A percentile compares a stretch with the other conserved stretches of the same genome.
These are phyloP conservation scores for Pinus albicaulis DNA, from an alignment of 75 land plant genomes.

Conservation along the genomic window DNA sequence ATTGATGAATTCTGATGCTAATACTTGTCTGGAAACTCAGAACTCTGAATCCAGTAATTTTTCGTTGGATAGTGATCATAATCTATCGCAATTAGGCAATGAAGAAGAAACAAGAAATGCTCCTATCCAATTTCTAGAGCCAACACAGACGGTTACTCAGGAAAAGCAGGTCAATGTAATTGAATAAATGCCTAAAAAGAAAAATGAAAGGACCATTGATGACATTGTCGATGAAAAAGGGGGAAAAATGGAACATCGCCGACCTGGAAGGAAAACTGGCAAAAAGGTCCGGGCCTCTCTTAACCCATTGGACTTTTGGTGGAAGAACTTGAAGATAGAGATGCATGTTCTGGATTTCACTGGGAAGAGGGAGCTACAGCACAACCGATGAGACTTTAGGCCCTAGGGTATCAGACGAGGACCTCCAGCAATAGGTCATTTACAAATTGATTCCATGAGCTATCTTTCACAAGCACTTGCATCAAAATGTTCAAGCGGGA, in stretches of 20 bases:
- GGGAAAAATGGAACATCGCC: conserved; percentile 19
- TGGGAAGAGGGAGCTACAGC: conserved; percentile 92
- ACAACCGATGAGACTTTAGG: too few species aligned
- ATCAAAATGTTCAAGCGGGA: conserved; percentile 65
- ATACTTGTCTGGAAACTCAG: background rate
- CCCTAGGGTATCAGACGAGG: too few species aligned
- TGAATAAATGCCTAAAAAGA: conserved; percentile 11
- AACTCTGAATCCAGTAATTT: background rate
- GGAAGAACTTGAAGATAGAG: conserved; percentile 83
- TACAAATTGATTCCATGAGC: conserved; percentile 60
- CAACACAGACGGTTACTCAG: background rate
- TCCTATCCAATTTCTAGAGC: background rate
- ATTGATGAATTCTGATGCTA: background rate
- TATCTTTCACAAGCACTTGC: conserved; percentile 59
- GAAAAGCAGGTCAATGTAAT: background rate
- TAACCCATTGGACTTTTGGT: conserved; percentile 73
- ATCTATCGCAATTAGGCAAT: background rate
- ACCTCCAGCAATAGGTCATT: conserved; percentile 83
- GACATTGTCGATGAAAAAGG: conserved; percentile 32
- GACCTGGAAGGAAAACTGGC: conserved; percentile 14
- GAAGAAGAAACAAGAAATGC: background rate
- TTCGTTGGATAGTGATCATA: background rate
- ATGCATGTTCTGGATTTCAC: conserved; percentile 77
- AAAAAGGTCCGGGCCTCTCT: conserved; percentile 19
- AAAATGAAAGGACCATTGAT: conserved; percentile 12